Evolutionary conservation across 352 stramenopile species (phyloP).

Genomic region (Globisporangium parvum): DNA sequence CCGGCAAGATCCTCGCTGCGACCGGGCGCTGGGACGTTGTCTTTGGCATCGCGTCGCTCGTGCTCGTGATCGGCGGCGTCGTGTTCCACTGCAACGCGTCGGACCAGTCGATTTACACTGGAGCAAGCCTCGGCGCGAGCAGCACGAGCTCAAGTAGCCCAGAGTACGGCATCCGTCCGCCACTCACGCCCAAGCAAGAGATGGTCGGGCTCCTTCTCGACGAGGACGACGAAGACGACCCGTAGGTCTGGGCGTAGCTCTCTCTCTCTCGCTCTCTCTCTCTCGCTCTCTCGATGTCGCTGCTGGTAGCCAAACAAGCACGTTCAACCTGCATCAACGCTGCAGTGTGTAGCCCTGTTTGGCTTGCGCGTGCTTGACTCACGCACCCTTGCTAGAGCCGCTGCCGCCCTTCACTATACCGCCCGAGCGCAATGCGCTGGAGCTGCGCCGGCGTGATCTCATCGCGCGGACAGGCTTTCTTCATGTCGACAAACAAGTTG

Average conservation of each 20-base stretch:
- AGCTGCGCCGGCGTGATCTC: slow-evolving; percentile 43
- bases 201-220: slow-evolving; percentile 48
- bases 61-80: slow-evolving; percentile 61
- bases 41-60: slow-evolving; percentile 65
- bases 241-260: neutral
- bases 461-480: slow-evolving; percentile 42
- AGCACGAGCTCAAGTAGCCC: slow-evolving; percentile 24
- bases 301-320: too few relatives aligned
- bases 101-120: slow-evolving; percentile 67
- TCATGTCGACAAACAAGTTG: slow-evolving; percentile 72
- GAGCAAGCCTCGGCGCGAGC: slow-evolving; percentile 8
- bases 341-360: neutral
- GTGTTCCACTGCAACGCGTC: slow-evolving; percentile 78
- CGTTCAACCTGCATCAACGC: too few relatives aligned
- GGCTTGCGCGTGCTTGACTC: neutral
- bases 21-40: slow-evolving; percentile 79
- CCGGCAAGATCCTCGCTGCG: slow-evolving; percentile 64
- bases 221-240: slow-evolving; percentile 8
- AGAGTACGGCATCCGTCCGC: slow-evolving; percentile 22
- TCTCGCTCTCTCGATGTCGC: too few relatives aligned
- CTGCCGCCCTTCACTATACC: slow-evolving; percentile 42
- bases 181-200: slow-evolving; percentile 37
- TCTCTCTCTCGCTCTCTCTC: too few relatives aligned
- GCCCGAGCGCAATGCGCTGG: slow-evolving; percentile 55
- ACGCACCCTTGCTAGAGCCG: neutral